These are phyloP conservation scores for Syncephalastrum contaminatum DNA, from an alignment of 371 early-diverging fungal species.

Conservation along the genomic window DNA sequence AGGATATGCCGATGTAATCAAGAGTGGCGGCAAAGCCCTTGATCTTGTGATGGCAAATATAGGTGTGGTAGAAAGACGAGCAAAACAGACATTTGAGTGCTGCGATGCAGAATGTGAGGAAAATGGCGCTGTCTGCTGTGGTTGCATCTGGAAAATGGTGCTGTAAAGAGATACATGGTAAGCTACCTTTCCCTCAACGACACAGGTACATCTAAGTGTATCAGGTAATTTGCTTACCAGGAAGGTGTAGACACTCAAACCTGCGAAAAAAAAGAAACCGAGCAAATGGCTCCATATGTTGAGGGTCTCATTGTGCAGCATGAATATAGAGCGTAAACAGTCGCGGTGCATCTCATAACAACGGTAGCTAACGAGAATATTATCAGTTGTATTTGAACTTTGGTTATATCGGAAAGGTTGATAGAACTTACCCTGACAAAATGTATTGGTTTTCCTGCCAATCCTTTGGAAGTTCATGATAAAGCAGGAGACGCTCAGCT, in stretches of 20 bases:
- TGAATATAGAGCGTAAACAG: slow-evolving; percentile 60
- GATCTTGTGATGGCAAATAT: slow-evolving; percentile 55
- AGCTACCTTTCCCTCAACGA: not conserved
- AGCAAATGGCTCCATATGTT: slow-evolving; percentile 71
- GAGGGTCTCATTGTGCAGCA: slow-evolving; percentile 67
- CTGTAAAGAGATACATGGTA: slow-evolving; percentile 8
- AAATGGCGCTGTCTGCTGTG: slow-evolving; percentile 47
- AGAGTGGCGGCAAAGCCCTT: slow-evolving; percentile 63
- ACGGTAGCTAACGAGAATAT: slow-evolving; percentile 41
- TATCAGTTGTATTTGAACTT: not conserved
- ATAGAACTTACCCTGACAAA: slow-evolving; percentile 35
- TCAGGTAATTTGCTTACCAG: not conserved
- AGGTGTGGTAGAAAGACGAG: slow-evolving; percentile 66
- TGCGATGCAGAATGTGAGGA: slow-evolving; percentile 55
- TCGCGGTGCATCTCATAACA: slow-evolving; percentile 48
- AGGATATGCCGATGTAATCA: slow-evolving; percentile 70
- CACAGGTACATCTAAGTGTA: not conserved
- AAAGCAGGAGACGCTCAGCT: slow-evolving; percentile 51
- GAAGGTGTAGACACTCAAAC: not conserved
- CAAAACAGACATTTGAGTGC: slow-evolving; percentile 64
- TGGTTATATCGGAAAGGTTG: too few relatives aligned
- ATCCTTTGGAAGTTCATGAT: slow-evolving; percentile 58
- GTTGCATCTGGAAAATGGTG: slow-evolving; percentile 48
- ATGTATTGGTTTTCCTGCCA: slow-evolving; percentile 68
- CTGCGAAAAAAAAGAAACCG: slow-evolving; percentile 51